A percentile compares a stretch with the other conserved stretches of the same genome.
Evolutionary conservation across 2,329 filamentous ascomycete species (phyloP).

Genomic region (Botryosphaeria agaves): DNA sequence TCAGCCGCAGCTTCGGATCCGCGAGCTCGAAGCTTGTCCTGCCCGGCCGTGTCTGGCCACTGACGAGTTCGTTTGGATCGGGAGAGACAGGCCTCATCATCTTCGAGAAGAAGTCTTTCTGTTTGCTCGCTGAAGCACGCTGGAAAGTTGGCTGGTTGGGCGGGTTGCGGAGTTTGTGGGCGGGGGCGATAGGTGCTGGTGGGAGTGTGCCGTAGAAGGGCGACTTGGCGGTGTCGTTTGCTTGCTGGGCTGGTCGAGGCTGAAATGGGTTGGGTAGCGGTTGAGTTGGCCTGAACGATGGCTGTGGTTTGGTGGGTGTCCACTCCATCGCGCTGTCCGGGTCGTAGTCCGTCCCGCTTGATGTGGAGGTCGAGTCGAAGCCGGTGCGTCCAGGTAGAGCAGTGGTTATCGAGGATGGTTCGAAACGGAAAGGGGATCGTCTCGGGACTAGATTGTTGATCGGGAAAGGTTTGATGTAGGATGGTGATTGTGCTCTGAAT

Average conservation of each 20-base stretch:
- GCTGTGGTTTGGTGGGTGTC: constrained; percentile 33
- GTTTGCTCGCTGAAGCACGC: constrained; percentile 25
- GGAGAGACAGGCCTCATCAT: constrained; percentile 7
- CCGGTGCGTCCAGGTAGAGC: constrained; percentile 5
- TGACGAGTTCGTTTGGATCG: neutral
- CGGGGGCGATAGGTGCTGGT: constrained; percentile 48
- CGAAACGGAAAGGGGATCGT: constrained; percentile 2
- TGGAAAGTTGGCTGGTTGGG: constrained; percentile 37
- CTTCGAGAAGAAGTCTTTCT: constrained; percentile 34
- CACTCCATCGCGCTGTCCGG: constrained; percentile 53
- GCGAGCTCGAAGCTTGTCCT: neutral
- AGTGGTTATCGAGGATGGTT: constrained; percentile 5
- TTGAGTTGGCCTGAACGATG: neutral
- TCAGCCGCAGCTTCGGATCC: neutral
- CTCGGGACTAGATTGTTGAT: constrained; percentile 14
- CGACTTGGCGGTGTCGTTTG: constrained; percentile 11
- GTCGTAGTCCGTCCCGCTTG: constrained; percentile 6
- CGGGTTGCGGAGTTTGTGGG: constrained; percentile 44
- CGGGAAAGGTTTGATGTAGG: constrained; percentile 22
- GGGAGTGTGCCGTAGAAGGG: constrained; percentile 58
- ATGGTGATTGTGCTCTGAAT: constrained; percentile 17
- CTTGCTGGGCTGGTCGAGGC: neutral
- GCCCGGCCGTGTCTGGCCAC: neutral
- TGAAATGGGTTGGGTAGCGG: neutral
- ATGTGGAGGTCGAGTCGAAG: constrained; percentile 7